Evolutionary conservation across 75 land plant genomes (phyloP), one percentile per base, ranked within the genome.

Genomic region (Gnetum montanum): DNA sequence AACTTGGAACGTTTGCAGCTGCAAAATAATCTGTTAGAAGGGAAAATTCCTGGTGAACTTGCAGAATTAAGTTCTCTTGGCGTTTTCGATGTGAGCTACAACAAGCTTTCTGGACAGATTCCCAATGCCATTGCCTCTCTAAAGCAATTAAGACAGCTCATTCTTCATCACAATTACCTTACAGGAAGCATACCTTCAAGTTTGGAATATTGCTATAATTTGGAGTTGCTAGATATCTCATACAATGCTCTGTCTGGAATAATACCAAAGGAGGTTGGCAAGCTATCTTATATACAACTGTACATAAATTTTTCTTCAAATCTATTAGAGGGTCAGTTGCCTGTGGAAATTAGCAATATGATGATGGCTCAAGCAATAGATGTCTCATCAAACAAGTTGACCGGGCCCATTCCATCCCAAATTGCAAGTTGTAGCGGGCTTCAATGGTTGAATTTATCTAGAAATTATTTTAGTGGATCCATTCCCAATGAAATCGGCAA

Each of bases 101-200:
- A 31, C 54, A 50, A 16, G 22, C 19, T 50, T 28, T 50, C 34
- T 6, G 34, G 54, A 50, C n/a, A n/a, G n/a, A 50, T 68, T 33
- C 66, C 70, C 4, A 16, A 26, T 26, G 43, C 71, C 1, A 19
- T 78, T 2, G 57, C 57, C 18, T 16, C 30, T 25, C 44, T 78
- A 12, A 46, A 25, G 26, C 51, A 63, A 8, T 26, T 78, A 24
- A 35, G 43, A 29, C n/a, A 54, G 34, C 36, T 78, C 25, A 66
- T 66, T 55, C 69, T 78, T 34, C 64, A 63, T 5, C 33, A 46
- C 45, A 76, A 76, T 34, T 25, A 64, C 49, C 47, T 83, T 0
- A 7, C 44, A 16, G 82, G 82, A 31, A 29, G 25, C 1, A 79
- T 78, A 34, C 80, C 76, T 11, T 10, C 47, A 5, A 49, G 22